phyloP scores from a whole-genome alignment of 768 basidiomycete genomes.

The Leucocoprinus birnbaumii region DNA sequence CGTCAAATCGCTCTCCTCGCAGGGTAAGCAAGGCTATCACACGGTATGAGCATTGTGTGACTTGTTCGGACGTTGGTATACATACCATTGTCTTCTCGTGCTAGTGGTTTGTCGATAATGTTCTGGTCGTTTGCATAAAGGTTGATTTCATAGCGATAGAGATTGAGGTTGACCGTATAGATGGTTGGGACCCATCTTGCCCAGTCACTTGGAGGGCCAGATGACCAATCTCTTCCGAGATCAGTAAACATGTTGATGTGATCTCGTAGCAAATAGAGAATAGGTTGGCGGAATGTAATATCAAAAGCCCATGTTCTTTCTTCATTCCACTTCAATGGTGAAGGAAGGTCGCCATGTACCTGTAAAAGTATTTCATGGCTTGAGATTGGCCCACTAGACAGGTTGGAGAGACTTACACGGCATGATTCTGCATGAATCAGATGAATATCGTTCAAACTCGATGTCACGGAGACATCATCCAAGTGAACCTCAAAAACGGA shows the following conservation, averaged over 20 bases:
- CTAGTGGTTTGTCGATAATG: slow-evolving; percentile 86
- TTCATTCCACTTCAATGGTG: slow-evolving; percentile 81
- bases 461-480: slow-evolving; percentile 71
- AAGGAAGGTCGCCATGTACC: slow-evolving; percentile 73
- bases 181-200: slow-evolving; percentile 81
- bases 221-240: slow-evolving; percentile 88
- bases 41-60: background rate
- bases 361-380: slow-evolving; percentile 27
- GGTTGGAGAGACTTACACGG: slow-evolving; percentile 44
- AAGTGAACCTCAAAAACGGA: slow-evolving; percentile 80
- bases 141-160: slow-evolving; percentile 76
- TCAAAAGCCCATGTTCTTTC: slow-evolving; percentile 77
- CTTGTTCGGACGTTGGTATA: background rate
- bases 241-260: slow-evolving; percentile 95
- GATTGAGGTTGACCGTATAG: slow-evolving; percentile 66
- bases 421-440: slow-evolving; percentile 77
- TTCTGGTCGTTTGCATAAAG: slow-evolving; percentile 94
- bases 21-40: slow-evolving; percentile 68
- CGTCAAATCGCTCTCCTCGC: slow-evolving; percentile 54
- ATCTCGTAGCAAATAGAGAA: slow-evolving; percentile 81
- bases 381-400: no score
- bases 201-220: slow-evolving; percentile 79
- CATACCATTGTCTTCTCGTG: slow-evolving; percentile 81
- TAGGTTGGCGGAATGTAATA: slow-evolving; percentile 68
- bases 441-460: slow-evolving; percentile 86